A percentile compares a stretch with the other conserved stretches of the same genome.
These are phyloP conservation scores for Zopfochytrium polystomum DNA, from an alignment of 371 early-diverging fungal species.

Conservation along the genomic window DNA sequence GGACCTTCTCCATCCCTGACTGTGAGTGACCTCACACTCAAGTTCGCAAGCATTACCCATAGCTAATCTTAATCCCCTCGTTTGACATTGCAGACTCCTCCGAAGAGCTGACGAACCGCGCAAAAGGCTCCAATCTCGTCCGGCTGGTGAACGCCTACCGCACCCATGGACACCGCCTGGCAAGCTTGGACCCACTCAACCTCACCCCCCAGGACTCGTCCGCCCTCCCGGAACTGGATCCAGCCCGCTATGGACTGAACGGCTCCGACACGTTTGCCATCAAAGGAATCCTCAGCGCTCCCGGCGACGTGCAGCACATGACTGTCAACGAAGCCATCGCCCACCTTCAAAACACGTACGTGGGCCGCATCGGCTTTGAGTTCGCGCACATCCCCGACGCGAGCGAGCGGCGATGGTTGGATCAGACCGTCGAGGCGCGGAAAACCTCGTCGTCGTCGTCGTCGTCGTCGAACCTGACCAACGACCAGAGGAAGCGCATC, in stretches of 20 bases:
- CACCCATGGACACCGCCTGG: constrained; percentile 77
- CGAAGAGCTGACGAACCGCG: constrained; percentile 74
- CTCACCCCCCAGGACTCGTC: constrained; percentile 60
- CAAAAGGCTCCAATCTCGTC: constrained; percentile 74
- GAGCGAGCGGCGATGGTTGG: constrained; percentile 87
- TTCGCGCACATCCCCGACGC: constrained; percentile 87
- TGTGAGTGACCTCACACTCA: constrained; percentile 3
- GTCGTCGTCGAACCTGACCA: constrained; percentile 43
- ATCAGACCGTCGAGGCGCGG: constrained; percentile 78
- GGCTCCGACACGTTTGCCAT: constrained; percentile 55
- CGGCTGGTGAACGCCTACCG: constrained; percentile 84
- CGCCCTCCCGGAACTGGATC: constrained; percentile 72
- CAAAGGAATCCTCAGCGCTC: constrained; percentile 74
- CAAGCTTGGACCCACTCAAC: constrained; percentile 84
- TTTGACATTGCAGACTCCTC: constrained; percentile 22
- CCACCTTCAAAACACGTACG: constrained; percentile 74
- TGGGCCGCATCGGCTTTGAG: constrained; percentile 88
- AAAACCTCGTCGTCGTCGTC: too few species aligned
- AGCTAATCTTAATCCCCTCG: neutral
- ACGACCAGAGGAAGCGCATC: constrained; percentile 68
- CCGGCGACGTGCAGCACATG: constrained; percentile 48
- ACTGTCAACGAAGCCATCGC: constrained; percentile 64
- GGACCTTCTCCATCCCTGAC: constrained; percentile 3
- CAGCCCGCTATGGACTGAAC: constrained; percentile 76
- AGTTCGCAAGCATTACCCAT: neutral